Base-by-base conservation (phyloP, 2,329 filamentous ascomycete species). In the Trichoderma semiorbis region DNA sequence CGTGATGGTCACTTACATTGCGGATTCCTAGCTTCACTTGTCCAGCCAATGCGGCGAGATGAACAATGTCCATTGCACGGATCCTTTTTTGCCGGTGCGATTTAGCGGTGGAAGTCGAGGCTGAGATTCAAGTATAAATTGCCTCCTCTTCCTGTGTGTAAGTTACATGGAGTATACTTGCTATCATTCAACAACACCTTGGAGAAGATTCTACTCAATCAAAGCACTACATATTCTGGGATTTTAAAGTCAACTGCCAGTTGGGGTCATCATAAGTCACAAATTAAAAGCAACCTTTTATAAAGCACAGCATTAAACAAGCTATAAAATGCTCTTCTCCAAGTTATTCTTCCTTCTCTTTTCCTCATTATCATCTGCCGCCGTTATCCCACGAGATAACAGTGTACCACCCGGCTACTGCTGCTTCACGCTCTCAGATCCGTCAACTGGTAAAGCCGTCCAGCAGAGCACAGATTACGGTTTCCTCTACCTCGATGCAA, bases 391-490 rank as follows among this genome's bases (percentile, higher is more conserved):
- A 32, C 47, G 53, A 3, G 32, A 63, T 72, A 74, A 74, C 7
- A 36, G 63, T 32, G 77, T 78, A 18, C 76, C 73, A 7, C 53
- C 72, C 18, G 73, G 74, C 28, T 66, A 75, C 34, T 81, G 80
- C 72, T 81, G 80, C 74, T 81, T 81, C 73, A 75, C 76, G 11
- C 74, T 81, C 24, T 75, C 75, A 32, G 78, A 80, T 16, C 70
- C 74, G 18, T 68, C 75, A 53, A 74, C 72, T 28, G 74, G 76
- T 24, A 73, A 74, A 16, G 72, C 74, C 26, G 73, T 80, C 30
- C 76, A 78, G 72, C 77, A 81, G 72, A 74, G 77, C 55, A 67
- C 70, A 8, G 11, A 50, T n/a, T 74, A 71, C 24, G 79, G 79
- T 58, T 74, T 75, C 55, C 69, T 80, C 26, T 77, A 78, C 62